phyloP scores from a whole-genome alignment of 73 alveolate species.

The Blepharisma stoltei region DNA sequence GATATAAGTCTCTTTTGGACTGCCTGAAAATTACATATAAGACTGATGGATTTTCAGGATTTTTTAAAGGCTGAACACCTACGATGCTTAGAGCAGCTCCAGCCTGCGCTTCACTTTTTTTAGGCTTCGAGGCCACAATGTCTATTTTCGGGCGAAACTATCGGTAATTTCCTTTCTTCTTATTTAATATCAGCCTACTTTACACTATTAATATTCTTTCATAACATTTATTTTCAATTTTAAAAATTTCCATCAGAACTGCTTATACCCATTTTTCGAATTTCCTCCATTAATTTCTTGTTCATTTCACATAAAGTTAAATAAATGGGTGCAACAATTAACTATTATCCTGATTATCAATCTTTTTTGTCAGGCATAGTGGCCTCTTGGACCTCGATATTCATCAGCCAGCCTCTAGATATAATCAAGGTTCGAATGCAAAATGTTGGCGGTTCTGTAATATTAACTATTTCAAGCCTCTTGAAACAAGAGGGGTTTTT shows the following conservation, averaged over 20 bases:
- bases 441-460: slow-evolving; percentile 5
- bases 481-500: slow-evolving; percentile 44
- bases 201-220: too few relatives aligned
- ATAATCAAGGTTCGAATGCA: slow-evolving; percentile 46
- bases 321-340: too few relatives aligned
- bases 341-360: too few relatives aligned
- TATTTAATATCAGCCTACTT: too few relatives aligned
- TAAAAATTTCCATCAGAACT: too few relatives aligned
- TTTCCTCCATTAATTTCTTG: too few relatives aligned
- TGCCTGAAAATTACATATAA: neutral
- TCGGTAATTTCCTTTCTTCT: too few relatives aligned
- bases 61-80: neutral
- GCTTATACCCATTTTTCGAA: too few relatives aligned
- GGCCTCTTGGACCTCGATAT: too few relatives aligned
- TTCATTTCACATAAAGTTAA: too few relatives aligned
- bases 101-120: neutral
- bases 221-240: too few relatives aligned
- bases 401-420: slow-evolving; percentile 40
- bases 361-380: too few relatives aligned
- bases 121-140: slow-evolving; percentile 12
- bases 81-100: slow-evolving; percentile 21
- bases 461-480: slow-evolving; percentile 31
- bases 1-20: neutral
- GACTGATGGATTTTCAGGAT: neutral
- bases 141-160: neutral